Evolutionary conservation across 495 filamentous ascomycete species (phyloP).

Genomic region (Xylaria cubensis): DNA sequence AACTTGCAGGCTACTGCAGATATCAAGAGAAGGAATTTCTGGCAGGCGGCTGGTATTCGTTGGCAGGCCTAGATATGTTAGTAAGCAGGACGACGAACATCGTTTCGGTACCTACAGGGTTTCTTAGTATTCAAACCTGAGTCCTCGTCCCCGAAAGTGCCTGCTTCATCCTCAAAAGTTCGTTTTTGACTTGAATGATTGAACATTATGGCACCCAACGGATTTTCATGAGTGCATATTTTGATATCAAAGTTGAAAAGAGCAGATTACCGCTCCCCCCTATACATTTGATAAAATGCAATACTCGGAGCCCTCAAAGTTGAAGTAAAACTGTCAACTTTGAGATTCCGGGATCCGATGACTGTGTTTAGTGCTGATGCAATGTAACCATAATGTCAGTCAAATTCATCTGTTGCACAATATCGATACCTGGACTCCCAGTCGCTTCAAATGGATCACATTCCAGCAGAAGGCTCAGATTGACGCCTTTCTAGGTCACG

Average conservation of each 20-base stretch:
- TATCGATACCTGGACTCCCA: too few relatives aligned
- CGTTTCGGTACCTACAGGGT: background rate
- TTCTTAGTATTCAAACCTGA: background rate
- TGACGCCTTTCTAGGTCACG: too few relatives aligned
- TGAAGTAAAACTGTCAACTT: too few relatives aligned
- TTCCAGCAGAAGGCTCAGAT: too few relatives aligned
- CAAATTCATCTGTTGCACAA: too few relatives aligned
- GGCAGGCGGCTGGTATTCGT: background rate
- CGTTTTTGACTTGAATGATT: background rate
- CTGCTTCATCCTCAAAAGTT: background rate
- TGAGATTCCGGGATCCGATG: too few relatives aligned
- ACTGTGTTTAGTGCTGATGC: too few relatives aligned
- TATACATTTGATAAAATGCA: too few relatives aligned
- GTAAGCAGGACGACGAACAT: background rate
- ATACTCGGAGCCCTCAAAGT: too few relatives aligned
- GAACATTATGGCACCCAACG: background rate
- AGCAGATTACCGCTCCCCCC: too few relatives aligned
- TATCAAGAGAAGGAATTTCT: background rate
- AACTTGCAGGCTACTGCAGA: background rate
- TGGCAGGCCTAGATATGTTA: background rate
- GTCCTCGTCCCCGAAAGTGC: background rate
- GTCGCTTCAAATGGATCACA: too few relatives aligned
- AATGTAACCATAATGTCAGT: too few relatives aligned
- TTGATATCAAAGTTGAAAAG: background rate
- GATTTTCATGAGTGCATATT: background rate